Percentiles rank a stretch among this genome's conserved stretches.
Evolutionary conservation across 345 rosid species (phyloP).

Genomic region (Eucalyptus marginata): DNA sequence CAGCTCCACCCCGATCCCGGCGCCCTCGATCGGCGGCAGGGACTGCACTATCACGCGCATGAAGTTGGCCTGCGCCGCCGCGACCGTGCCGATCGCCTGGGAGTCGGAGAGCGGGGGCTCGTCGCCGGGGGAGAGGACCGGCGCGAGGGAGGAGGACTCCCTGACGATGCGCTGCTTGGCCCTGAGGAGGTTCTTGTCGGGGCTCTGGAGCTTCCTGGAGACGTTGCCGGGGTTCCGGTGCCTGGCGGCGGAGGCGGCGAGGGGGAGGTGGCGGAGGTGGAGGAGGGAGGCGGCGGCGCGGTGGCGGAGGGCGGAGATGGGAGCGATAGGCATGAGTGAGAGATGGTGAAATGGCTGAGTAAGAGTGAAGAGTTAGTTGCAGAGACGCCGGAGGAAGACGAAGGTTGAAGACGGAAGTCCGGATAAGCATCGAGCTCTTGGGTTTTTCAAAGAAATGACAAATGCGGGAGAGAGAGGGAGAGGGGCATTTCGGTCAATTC

Average conservation of each 20-base stretch:
- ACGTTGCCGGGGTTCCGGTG: slow-evolving; percentile 32
- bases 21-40: neutral
- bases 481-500: neutral
- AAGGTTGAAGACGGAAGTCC: neutral
- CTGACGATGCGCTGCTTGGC: slow-evolving; percentile 41
- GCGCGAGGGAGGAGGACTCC: slow-evolving; percentile 61
- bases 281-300: neutral
- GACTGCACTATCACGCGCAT: slow-evolving; percentile 77
- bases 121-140: slow-evolving; percentile 46
- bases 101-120: slow-evolving; percentile 45
- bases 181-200: slow-evolving; percentile 52
- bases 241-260: slow-evolving; percentile 13
- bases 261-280: slow-evolving; percentile 25
- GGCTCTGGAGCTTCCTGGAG: slow-evolving; percentile 32
- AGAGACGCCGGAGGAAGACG: neutral
- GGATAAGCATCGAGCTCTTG: neutral
- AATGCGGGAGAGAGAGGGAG: neutral
- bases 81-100: slow-evolving; percentile 80
- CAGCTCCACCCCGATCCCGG: slow-evolving; percentile 42
- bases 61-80: slow-evolving; percentile 91
- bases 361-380: neutral
- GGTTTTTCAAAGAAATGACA: neutral
- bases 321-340: neutral
- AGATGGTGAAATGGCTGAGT: neutral
- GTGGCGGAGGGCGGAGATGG: slow-evolving; percentile 9